Evolutionary conservation across 371 early-diverging fungal genomes (phyloP).

Genomic region (Actinomucor elegans): DNA sequence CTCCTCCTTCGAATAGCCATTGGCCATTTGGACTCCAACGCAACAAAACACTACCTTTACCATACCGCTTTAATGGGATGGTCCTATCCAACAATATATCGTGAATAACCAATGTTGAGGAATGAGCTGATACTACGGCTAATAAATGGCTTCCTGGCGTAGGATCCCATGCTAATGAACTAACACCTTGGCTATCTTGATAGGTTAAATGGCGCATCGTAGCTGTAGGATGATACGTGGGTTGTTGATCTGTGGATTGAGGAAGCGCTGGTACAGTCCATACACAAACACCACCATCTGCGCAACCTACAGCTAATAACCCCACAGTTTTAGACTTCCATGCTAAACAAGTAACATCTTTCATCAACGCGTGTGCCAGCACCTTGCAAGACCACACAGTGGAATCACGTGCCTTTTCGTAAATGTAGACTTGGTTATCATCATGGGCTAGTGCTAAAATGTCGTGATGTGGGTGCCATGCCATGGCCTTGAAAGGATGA

Average conservation of each 20-base stretch:
- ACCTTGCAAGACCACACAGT: constrained; percentile 50
- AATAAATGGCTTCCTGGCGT: constrained; percentile 42
- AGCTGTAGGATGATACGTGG: constrained; percentile 15
- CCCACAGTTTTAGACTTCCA: constrained; percentile 53
- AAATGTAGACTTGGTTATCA: constrained; percentile 50
- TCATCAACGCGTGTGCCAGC: constrained; percentile 45
- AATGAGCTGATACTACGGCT: constrained; percentile 28
- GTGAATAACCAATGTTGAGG: constrained; percentile 31
- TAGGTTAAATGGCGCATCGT: constrained; percentile 32
- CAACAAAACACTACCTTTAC: constrained; percentile 35
- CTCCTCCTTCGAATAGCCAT: constrained; percentile 40
- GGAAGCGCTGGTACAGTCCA: constrained; percentile 46
- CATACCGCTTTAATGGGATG: constrained; percentile 32
- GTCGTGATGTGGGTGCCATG: constrained; percentile 59
- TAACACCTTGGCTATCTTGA: constrained; percentile 30
- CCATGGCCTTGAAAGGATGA: constrained; percentile 25
- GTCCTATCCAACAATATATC: constrained; percentile 31
- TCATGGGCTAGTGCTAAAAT: constrained; percentile 52
- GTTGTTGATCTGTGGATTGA: background rate
- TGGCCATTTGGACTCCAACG: constrained; percentile 49
- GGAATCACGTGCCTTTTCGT: constrained; percentile 31
- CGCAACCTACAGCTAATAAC: constrained; percentile 56
- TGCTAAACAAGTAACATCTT: constrained; percentile 51
- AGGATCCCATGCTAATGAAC: constrained; percentile 49
- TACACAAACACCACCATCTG: constrained; percentile 50